phyloP scores from a whole-genome alignment of 495 filamentous ascomycete species.

The Penicillium malachiteum region DNA sequence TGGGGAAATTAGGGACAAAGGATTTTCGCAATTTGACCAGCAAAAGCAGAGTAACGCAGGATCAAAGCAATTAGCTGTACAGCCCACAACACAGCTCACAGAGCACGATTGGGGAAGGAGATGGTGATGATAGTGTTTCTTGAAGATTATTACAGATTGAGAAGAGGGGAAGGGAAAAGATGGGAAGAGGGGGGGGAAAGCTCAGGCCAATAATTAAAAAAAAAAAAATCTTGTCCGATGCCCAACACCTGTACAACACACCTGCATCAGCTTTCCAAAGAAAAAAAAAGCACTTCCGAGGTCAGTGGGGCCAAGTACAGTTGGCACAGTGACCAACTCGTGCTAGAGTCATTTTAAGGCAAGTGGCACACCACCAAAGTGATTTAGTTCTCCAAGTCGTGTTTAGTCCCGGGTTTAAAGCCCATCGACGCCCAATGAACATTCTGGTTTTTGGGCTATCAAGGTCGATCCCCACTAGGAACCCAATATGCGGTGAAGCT shows the following conservation, averaged over 20 bases:
- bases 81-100: conserved; percentile 15
- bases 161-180: conserved; percentile 5
- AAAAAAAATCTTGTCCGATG: conserved; percentile 13
- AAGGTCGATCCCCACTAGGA: conserved; percentile 11
- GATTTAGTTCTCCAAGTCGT: not conserved
- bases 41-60: conserved; percentile 23
- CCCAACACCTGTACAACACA: conserved; percentile 21
- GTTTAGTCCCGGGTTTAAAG: not conserved
- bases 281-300: not conserved
- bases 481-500: conserved; percentile 28
- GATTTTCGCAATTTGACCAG: conserved; percentile 28
- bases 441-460: not conserved
- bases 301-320: conserved; percentile 11
- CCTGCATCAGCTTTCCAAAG: conserved; percentile 1
- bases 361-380: conserved; percentile 2
- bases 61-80: conserved; percentile 20
- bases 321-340: conserved; percentile 29
- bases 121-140: not conserved
- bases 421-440: conserved; percentile 12
- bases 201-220: conserved; percentile 11
- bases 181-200: conserved; percentile 4
- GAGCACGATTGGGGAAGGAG: conserved; percentile 9
- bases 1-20: conserved; percentile 12
- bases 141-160: conserved; percentile 6
- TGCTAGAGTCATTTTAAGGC: conserved; percentile 14